Evolutionary conservation across 2,329 filamentous ascomycete genomes (phyloP), one percentile per base, ranked within the genome.

Genomic region (Cladosporium sp.): DNA sequence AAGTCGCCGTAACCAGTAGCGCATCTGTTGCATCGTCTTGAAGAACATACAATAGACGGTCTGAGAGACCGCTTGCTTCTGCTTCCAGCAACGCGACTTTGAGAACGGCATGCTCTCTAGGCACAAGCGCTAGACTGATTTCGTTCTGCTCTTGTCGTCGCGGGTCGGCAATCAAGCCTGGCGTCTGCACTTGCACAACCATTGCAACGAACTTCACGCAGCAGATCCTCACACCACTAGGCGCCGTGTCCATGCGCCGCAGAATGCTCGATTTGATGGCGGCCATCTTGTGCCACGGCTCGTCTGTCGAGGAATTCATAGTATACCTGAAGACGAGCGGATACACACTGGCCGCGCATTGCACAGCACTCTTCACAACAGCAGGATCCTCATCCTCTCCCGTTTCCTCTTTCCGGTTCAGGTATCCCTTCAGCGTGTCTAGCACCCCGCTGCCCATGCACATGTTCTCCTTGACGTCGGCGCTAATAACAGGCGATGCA

Each of bases 181-280:
- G 88, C 12, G 92, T 97, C 79, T 99, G 94, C 21, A 93, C 91
- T 70, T 97, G 86, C 53, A 99, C 91, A 53, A 98, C 92, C 69
- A 92, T 89, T 80, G 99, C 94, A 44, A 92, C 90, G 78, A 99
- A 99, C 79, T 99, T 99, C 84, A 98, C 90, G 81, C 95, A 98
- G 83, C 93, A 96, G 77, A 98, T 89, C 72, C 89, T 89, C 69
- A 98, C 87, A 2, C 92, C 90, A 14, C 89, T 85, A 16, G 87
- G 81, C 21, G 91, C 89, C 52, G 83, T 86, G 72, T 97, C 94
- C 94, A 96, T 97, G 74, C 95, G 88, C 67, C 87, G 88, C 67
- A 99, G 79, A 71, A 99, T 95, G 72, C 89, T 91, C 64, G 91
- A 88, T 82, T 99, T 99, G 79, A 98, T 94, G 12, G 88, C 86